Percentiles rank a stretch among this genome's conserved stretches.
phyloP scores from a whole-genome alignment of 2,329 filamentous ascomycete genomes.

The Aureobasidium sp. region DNA sequence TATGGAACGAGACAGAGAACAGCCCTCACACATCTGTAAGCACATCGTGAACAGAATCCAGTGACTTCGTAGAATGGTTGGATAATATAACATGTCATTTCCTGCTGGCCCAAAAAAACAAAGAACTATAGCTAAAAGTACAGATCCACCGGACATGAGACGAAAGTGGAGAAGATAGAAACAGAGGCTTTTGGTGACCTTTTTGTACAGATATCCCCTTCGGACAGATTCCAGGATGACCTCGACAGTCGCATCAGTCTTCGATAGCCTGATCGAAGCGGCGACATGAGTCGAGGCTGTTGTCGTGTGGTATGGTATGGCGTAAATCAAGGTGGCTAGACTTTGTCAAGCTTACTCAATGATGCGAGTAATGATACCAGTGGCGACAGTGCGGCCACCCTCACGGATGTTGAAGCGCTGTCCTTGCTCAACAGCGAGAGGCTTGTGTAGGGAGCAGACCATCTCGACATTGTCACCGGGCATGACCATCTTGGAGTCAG shows the following conservation, averaged over 20 bases:
- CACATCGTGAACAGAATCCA: background rate
- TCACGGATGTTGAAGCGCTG: conserved; percentile 99
- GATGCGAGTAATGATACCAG: conserved; percentile 43
- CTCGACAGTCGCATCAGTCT: background rate
- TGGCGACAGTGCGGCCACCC: conserved; percentile 73
- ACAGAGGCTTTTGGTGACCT: conserved; percentile 17
- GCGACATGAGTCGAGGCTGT: conserved; percentile 7
- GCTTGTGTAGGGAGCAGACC: conserved; percentile 86
- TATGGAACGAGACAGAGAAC: too few species aligned
- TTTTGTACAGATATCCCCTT: conserved; percentile 20
- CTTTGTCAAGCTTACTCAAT: conserved; percentile 34
- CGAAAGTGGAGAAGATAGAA: conserved; percentile 20
- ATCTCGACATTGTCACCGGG: conserved; percentile 99
- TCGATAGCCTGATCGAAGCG: conserved; percentile 18
- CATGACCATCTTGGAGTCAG: conserved; percentile 86
- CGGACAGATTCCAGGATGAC: background rate
- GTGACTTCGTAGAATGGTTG: background rate
- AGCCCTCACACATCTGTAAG: background rate
- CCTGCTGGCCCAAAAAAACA: conserved; percentile 14
- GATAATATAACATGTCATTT: conserved; percentile 18
- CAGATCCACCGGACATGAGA: conserved; percentile 14
- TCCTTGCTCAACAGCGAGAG: conserved; percentile 88
- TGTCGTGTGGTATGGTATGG: conserved; percentile 3
- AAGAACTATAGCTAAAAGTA: conserved; percentile 22
- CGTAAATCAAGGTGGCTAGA: conserved; percentile 1